Base-by-base conservation (phyloP, 305 asterid species). In the Striga hermonthica region DNA sequence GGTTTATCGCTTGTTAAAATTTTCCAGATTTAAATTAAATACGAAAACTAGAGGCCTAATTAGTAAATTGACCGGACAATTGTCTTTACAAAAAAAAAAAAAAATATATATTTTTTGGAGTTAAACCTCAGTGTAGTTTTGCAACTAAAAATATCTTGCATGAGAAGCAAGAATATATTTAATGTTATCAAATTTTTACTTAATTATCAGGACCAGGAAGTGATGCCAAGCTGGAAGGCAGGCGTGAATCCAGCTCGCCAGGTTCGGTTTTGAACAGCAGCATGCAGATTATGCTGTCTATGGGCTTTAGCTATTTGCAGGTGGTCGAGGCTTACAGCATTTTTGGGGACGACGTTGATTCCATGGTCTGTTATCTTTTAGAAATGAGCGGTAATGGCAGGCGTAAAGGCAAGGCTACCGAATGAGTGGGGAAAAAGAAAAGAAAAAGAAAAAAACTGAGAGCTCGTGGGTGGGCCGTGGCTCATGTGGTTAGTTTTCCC, bases 331-430 rank as follows among this genome's bases (percentile, higher is more conserved):
- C 97, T 43, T 88, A 88, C 74, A 86, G 91, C 79, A 82, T 91
- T 74, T 91, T 88, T 47, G 97, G 97, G 35, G 96, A 91, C 6
- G 96, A 91, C 31, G 87, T 84, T 35, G 97, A 91, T 70, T 91
- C 96, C 1, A 91, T 91, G 95, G 88, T 84, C 60, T 91, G 90
- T 68, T 91, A 91, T 78, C 81, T 91, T 45, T 41, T 91, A 58
- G 98, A 91, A 67, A 84, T 86, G 36, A 72, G 87, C 84, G 76
- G 70, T 57, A 79, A 81, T 61, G 84, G 93, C 81, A 81, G 97
- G 50, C 86, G 95, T 62, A 93, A 93, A 79, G 97, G 99, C 75
- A 93, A 93, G 83, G 96, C 98, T 31, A 84, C 97, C 1, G 94
- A 92, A 76, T 80, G 79, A 83, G 2, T 3, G 10, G 7, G 15